Percentiles rank a stretch among this genome's conserved stretches.
phyloP scores from a whole-genome alignment of 2,329 filamentous ascomycete species.

The Xylaria sp. region DNA sequence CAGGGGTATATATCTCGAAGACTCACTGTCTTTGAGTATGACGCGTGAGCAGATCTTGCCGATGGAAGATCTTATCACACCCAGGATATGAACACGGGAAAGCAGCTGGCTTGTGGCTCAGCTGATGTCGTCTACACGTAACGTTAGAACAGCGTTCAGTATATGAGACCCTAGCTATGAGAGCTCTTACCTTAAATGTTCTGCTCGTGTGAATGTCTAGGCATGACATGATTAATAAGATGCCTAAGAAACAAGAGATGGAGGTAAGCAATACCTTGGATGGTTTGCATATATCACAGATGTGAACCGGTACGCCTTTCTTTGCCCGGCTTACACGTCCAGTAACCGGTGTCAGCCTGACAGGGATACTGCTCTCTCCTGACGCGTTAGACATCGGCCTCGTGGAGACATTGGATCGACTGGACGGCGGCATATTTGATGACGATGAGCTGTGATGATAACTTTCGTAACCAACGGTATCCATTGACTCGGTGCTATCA shows the following conservation, averaged over 20 bases:
- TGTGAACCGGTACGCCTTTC: slow-evolving; percentile 69
- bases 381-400: slow-evolving; percentile 55
- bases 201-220: slow-evolving; percentile 71
- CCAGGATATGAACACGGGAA: slow-evolving; percentile 63
- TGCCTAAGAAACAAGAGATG: not conserved
- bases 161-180: not conserved
- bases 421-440: slow-evolving; percentile 47
- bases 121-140: slow-evolving; percentile 65
- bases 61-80: slow-evolving; percentile 68
- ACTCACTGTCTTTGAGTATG: slow-evolving; percentile 65
- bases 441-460: slow-evolving; percentile 54
- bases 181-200: slow-evolving; percentile 66
- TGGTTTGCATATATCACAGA: slow-evolving; percentile 63
- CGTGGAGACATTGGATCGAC: slow-evolving; percentile 50
- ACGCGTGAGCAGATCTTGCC: slow-evolving; percentile 68
- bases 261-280: slow-evolving; percentile 57
- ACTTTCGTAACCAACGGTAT: slow-evolving; percentile 51
- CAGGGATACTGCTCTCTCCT: slow-evolving; percentile 52
- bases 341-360: slow-evolving; percentile 68
- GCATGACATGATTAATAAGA: slow-evolving; percentile 40
- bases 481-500: slow-evolving; percentile 63
- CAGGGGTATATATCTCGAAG: not conserved
- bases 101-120: slow-evolving; percentile 67
- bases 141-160: slow-evolving; percentile 43
- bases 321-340: slow-evolving; percentile 67